Percentiles rank a stretch among this genome's conserved stretches.
Evolutionary conservation across 1,139 yeast species (phyloP).

Genomic region (Kurtzmaniella natalensis): DNA sequence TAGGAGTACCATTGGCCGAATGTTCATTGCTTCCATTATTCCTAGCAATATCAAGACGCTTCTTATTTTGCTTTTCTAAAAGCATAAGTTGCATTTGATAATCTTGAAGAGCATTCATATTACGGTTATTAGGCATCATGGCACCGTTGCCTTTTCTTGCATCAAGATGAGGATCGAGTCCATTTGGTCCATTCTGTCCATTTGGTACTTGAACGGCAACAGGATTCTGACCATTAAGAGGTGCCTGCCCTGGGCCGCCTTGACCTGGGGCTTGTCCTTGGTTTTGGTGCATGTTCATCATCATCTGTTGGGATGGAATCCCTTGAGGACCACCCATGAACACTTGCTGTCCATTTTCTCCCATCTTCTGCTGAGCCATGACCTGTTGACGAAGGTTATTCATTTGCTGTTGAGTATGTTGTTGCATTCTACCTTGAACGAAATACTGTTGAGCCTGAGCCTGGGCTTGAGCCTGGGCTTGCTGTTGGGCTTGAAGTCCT

Average conservation of each 20-base stretch:
- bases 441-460: conserved; percentile 17
- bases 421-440: conserved; percentile 31
- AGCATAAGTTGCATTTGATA: conserved; percentile 74
- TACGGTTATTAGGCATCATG: conserved; percentile 16
- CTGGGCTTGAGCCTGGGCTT: conserved; percentile 11
- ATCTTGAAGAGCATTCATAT: conserved; percentile 54
- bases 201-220: not conserved
- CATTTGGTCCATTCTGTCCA: conserved; percentile 1
- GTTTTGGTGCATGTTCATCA: conserved; percentile 6
- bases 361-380: conserved; percentile 20
- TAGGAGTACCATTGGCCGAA: conserved; percentile 15
- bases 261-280: conserved; percentile 15
- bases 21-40: conserved; percentile 22
- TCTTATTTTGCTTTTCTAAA: conserved; percentile 68
- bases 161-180: conserved; percentile 1
- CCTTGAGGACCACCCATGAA: conserved; percentile 3
- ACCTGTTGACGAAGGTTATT: conserved; percentile 48
- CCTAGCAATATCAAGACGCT: conserved; percentile 51
- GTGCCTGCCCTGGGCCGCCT: not conserved
- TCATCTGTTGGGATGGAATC: conserved; percentile 6
- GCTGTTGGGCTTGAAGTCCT: conserved; percentile 7
- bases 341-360: conserved; percentile 3
- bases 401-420: conserved; percentile 52
- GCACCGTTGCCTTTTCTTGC: not conserved
- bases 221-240: conserved; percentile 2